phyloP scores from a whole-genome alignment of 495 filamentous ascomycete species.

The Wilcoxina mikolae region DNA sequence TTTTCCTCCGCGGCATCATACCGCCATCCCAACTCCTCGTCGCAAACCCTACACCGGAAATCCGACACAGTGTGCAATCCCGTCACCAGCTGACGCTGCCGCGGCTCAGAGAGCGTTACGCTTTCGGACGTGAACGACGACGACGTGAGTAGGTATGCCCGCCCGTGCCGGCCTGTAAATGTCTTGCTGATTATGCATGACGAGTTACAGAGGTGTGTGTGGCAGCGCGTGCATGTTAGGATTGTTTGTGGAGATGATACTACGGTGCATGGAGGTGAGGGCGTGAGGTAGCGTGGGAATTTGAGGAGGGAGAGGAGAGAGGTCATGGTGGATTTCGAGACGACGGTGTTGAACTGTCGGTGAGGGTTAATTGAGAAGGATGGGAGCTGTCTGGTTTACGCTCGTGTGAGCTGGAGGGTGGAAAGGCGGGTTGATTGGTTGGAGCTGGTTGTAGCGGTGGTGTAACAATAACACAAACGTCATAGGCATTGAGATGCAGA shows the following conservation, averaged over 20 bases:
- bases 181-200: neutral
- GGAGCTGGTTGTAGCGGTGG: neutral
- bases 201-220: neutral
- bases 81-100: neutral
- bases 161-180: neutral
- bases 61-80: neutral
- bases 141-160: neutral
- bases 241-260: too few species aligned
- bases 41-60: neutral
- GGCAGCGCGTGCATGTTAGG: neutral
- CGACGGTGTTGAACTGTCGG: neutral
- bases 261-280: neutral
- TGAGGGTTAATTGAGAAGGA: too few species aligned
- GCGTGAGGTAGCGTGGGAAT: neutral
- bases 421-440: neutral
- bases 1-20: neutral
- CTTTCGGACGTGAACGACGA: neutral
- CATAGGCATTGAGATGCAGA: too few species aligned
- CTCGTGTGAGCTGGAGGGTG: too few species aligned
- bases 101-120: neutral
- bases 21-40: neutral
- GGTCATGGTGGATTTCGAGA: neutral
- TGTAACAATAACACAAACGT: neutral
- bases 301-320: neutral
- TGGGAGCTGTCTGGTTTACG: too few species aligned